These are phyloP conservation scores for Westerdykella aurantiaca DNA, from an alignment of 2,329 filamentous ascomycete species.

Conservation along the genomic window DNA sequence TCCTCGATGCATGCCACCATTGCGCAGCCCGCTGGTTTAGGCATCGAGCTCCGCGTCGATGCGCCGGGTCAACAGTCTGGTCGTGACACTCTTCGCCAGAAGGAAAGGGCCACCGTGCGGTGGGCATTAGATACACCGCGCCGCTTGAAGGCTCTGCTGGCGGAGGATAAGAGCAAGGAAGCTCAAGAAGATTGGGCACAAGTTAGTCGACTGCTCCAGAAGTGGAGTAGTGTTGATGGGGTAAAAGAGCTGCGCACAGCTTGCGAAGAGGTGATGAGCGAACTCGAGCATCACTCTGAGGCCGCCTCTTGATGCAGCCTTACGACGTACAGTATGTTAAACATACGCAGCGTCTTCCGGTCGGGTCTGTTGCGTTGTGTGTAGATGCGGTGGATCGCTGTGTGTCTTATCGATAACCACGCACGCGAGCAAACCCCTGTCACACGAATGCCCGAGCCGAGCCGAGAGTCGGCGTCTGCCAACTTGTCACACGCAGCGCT, in stretches of 20 bases:
- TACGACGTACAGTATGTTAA: too few species aligned
- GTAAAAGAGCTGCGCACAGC: conserved; percentile 36
- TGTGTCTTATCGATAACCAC: too few species aligned
- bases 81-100: conserved; percentile 24
- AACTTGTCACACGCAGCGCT: neutral
- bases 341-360: too few species aligned
- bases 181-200: conserved; percentile 50
- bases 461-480: neutral
- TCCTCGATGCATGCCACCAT: conserved; percentile 30
- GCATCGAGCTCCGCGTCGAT: conserved; percentile 16
- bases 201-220: conserved; percentile 37
- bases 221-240: conserved; percentile 42
- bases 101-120: conserved; percentile 52
- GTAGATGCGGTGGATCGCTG: too few species aligned
- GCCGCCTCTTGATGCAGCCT: too few species aligned
- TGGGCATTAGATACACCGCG: conserved; percentile 59
- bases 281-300: neutral
- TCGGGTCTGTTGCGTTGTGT: too few species aligned
- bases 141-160: conserved; percentile 53
- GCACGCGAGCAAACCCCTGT: too few species aligned
- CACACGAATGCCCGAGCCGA: neutral
- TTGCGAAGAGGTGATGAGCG: conserved; percentile 32
- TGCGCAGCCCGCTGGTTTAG: conserved; percentile 17
- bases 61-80: conserved; percentile 12
- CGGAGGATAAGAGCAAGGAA: conserved; percentile 55